These are phyloP conservation scores for Mycena chlorophos DNA, from an alignment of 768 basidiomycete species.

Conservation along the genomic window DNA sequence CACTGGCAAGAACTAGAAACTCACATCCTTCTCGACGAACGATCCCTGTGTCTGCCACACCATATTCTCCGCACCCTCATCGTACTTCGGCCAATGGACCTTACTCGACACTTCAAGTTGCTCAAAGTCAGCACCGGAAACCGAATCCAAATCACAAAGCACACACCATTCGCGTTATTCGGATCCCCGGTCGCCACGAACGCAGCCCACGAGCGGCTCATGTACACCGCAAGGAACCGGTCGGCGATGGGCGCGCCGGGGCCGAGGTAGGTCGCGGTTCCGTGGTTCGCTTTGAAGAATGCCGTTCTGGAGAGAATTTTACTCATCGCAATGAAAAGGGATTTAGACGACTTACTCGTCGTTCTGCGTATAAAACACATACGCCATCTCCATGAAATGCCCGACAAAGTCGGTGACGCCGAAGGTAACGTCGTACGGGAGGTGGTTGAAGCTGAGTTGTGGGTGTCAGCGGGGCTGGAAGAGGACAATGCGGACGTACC, in stretches of 20 bases:
- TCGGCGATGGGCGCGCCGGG: not conserved
- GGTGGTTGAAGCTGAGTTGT: not conserved
- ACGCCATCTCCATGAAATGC: slow-evolving; percentile 1
- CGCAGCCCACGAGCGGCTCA: slow-evolving; percentile 1
- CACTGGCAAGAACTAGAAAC: not conserved
- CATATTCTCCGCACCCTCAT: not conserved
- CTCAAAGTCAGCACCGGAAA: not conserved
- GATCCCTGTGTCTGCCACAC: not conserved
- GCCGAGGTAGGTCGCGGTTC: not conserved
- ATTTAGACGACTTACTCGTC: not conserved
- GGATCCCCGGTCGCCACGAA: not conserved
- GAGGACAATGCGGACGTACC: not conserved
- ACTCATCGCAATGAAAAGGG: not conserved
- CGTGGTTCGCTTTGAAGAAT: not conserved
- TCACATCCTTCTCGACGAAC: not conserved
- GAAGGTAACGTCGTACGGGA: not conserved
- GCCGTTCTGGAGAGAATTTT: not conserved
- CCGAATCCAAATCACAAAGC: not conserved
- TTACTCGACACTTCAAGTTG: not conserved
- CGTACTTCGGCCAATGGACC: not conserved
- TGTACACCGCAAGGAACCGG: not conserved
- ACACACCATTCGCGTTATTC: not conserved
- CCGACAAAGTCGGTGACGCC: not conserved
- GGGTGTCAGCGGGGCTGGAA: not conserved
- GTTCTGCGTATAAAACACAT: slow-evolving; percentile 1